A percentile compares a stretch with the other conserved stretches of the same genome.
Conservation (phyloP, 2,329 filamentous ascomycete genomes). For the Herpotrichia juniperi region DNA sequence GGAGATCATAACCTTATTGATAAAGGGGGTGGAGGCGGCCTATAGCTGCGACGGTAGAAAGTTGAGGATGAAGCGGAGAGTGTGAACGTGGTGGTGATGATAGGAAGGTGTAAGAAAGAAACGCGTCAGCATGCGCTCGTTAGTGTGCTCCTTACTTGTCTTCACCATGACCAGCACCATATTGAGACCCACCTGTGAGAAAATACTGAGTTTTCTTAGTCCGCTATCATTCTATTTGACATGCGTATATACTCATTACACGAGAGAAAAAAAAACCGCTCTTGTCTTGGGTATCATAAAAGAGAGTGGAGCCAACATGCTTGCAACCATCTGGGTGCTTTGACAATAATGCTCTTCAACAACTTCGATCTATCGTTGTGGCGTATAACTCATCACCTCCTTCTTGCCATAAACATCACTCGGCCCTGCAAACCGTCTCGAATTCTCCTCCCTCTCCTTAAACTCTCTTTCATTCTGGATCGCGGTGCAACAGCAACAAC, state of each 20-base stretch:
- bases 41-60: no score
- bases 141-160: no score
- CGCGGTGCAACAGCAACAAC: constrained; percentile 50
- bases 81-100: no score
- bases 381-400: constrained; percentile 42
- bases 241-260: neutral
- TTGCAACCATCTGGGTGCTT: neutral
- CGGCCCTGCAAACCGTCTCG: constrained; percentile 45
- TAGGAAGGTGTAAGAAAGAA: no score
- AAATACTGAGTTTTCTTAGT: no score
- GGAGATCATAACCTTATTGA: no score
- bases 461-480: constrained; percentile 56
- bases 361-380: constrained; percentile 24
- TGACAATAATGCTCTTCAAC: neutral
- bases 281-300: constrained; percentile 1
- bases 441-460: constrained; percentile 49
- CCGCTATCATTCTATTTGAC: no score
- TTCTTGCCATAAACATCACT: constrained; percentile 36
- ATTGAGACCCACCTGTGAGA: no score
- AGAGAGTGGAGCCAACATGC: neutral
- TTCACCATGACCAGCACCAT: no score
- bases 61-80: no score
- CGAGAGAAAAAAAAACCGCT: neutral
- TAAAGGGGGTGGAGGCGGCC: no score
- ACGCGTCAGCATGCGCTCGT: no score